Conservation (phyloP, 306 rosid species). For the Vigna hirtella region DNA sequence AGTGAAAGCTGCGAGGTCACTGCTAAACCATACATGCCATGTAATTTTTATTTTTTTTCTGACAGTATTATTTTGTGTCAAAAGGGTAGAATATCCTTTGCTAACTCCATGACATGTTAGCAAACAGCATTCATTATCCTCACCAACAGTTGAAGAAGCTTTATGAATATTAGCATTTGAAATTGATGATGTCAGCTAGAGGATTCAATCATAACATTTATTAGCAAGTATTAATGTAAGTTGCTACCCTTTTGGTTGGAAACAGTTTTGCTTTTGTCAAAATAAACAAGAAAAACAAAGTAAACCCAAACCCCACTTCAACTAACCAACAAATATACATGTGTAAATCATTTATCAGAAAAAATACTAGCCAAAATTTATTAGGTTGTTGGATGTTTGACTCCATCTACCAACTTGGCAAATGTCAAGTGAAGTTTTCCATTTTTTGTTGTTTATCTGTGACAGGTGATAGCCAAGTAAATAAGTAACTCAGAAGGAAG, state of each 20-base stretch:
- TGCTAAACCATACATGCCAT: background rate
- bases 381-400: slow-evolving; percentile 23
- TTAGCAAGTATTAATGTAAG: slow-evolving; percentile 4
- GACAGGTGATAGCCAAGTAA: background rate
- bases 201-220: slow-evolving; percentile 23
- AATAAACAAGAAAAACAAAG: background rate
- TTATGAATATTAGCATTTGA: slow-evolving; percentile 1
- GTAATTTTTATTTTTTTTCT: background rate
- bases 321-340: slow-evolving; percentile 2
- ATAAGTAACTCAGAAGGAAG: background rate
- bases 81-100: slow-evolving; percentile 10
- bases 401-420: background rate
- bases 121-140: slow-evolving; percentile 12
- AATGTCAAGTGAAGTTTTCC: background rate
- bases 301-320: slow-evolving; percentile 14
- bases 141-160: slow-evolving; percentile 17
- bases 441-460: background rate
- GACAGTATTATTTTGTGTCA: background rate
- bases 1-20: background rate
- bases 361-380: background rate
- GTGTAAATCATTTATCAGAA: background rate
- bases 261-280: background rate
- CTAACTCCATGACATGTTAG: background rate
- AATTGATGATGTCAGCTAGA: slow-evolving; percentile 10
- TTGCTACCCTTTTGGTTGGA: slow-evolving; percentile 9